Evolutionary conservation across 2,329 filamentous ascomycete species (phyloP), one percentile per base, ranked within the genome.

Genomic region (Ceratocystis cubensis): DNA sequence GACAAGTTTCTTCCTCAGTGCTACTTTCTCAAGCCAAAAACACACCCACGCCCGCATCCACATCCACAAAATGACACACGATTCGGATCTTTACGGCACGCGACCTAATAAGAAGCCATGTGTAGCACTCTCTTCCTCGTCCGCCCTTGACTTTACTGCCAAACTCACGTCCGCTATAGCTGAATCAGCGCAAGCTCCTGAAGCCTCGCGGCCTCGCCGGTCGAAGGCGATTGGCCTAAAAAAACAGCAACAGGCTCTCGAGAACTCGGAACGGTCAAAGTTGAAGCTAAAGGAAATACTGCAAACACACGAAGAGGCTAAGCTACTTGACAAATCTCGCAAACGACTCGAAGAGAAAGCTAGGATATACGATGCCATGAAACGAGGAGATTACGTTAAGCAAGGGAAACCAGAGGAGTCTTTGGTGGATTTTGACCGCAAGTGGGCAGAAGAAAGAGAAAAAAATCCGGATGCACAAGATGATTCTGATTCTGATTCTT

Each of bases 401-500:
- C 81, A 82, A 66, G 83, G 88, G 70, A 83, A 87, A 73, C 79
- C 84, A 71, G 78, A 83, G 53, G 84, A 86, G 71, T 81, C 83
- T 28, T 82, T 96, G 30, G 88, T 99, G 2, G 93, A 99, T 77
- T 99, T 99, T 75, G 94, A 97, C 76, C 82, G 88, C 69, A 99
- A 97, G 77, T 97, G 94, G 92, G 91, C 88, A 0, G 89, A 96
- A 73, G 78, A 79, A 28, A 79, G 85, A 65, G 87, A 73, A 69
- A 73, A 61, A 8, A 70, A 71, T 65, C 76, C 79, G 67, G 71
- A 77, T 5, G 75, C 74, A 1, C 75, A 77, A 1, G 75, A 75
- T n/a, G 74, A 74, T 1, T 78, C 78, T 15, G 57, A 73, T 69
- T 68, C 67, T 8, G 68, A 69, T 44, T 69, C 69, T 20, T 66